Percentiles rank a stretch among this genome's conserved stretches.
These are phyloP conservation scores for Cynanchum wilfordii DNA, from an alignment of 257 asterid genomes.

Conservation along the genomic window DNA sequence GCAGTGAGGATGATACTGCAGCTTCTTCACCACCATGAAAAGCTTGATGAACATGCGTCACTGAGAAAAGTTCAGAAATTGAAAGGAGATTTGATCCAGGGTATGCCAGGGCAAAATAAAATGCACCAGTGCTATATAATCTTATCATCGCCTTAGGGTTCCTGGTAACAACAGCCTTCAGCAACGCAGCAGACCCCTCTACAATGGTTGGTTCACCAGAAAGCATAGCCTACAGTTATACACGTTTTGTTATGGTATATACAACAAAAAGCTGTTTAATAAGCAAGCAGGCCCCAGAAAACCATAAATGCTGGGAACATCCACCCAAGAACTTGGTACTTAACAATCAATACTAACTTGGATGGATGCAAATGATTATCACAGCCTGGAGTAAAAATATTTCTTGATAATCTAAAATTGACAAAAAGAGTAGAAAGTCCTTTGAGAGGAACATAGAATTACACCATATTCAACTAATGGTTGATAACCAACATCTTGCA, in stretches of 20 bases:
- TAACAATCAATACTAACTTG: neutral
- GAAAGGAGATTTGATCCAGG: constrained; percentile 98
- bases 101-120: constrained; percentile 92
- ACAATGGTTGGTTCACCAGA: constrained; percentile 93
- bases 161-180: constrained; percentile 88
- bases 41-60: constrained; percentile 92
- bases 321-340: neutral
- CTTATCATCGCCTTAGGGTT: constrained; percentile 97
- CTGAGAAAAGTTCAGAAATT: constrained; percentile 86
- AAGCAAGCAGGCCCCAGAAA: neutral
- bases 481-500: neutral
- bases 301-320: neutral
- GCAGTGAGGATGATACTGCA: constrained; percentile 89
- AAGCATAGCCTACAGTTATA: constrained; percentile 67
- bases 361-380: neutral
- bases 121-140: constrained; percentile 91
- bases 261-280: neutral
- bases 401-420: neutral
- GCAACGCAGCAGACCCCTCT: constrained; percentile 90
- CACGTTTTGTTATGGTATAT: neutral
- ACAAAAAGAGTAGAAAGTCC: neutral
- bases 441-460: neutral
- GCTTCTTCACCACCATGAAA: constrained; percentile 99
- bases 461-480: neutral
- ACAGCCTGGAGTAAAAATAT: neutral